Evolutionary conservation across 2,329 filamentous ascomycete genomes (phyloP), one percentile per base, ranked within the genome.

Genomic region (Sclerotinia glacialis): DNA sequence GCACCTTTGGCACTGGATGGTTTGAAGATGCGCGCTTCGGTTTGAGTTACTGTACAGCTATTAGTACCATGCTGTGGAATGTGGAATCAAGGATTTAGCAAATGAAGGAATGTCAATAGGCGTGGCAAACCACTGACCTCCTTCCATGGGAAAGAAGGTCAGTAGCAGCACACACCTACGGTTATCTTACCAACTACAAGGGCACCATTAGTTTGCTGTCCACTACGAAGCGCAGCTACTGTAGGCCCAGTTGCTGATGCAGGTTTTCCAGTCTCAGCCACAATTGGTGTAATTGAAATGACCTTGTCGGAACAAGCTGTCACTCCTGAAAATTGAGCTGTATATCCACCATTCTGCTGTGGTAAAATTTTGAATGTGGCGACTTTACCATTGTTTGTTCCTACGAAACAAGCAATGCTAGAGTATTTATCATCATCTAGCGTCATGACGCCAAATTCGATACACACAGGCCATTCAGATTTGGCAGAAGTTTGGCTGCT

Each of bases 351-450:
- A 64, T 84, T 85, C 12, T 80, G 74, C 18, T 89, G 84, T 0
- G 95, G 95, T 2, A 98, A 80, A 28, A 99, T 82, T 79, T 97
- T 97, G 80, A 98, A 94, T 0, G 94, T 98, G 8, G 89, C 87
- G 23, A 98, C 81, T 73, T 91, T 92, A 50, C 95, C 95, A 40
- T 87, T 78, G 71, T 89, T 93, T 0, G 95, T 98, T 26, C 95
- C 95, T 2, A 96, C 91, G 72, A 98, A 96, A 71, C 95, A 90
- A 67, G 89, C 87, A 66, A 99, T 96, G 74, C 93, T 97, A 1
- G 95, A 98, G 76, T 96, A 99, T 70, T 92, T 88, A 75, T 98
- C 94, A n/a, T 89, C 91, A 53, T 98, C 95, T 5, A 97, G 80
- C 3, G 91, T 96, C 87, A 99, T 89, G 56, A 97, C 92, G 64